phyloP scores from a whole-genome alignment of 1,284 basidiomycete species.

The Neonothopanus nambi region DNA sequence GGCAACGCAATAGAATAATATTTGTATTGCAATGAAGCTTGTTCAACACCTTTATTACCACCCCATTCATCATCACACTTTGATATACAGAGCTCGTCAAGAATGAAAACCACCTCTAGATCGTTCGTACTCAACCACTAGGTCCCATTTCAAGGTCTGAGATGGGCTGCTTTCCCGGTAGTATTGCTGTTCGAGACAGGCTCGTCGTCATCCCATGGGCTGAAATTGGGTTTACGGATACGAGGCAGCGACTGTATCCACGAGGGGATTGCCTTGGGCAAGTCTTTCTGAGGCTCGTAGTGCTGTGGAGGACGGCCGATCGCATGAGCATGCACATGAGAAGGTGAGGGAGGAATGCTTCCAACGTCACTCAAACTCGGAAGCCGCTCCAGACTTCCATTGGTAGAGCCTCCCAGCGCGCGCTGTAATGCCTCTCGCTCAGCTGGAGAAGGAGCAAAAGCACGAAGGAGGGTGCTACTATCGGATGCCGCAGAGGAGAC shows the following conservation, averaged over 20 bases:
- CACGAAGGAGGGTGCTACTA: slow-evolving; percentile 59
- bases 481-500: slow-evolving; percentile 42
- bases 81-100: slow-evolving; percentile 6
- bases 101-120: slow-evolving; percentile 8
- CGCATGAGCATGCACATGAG: slow-evolving; percentile 38
- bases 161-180: neutral
- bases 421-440: slow-evolving; percentile 79
- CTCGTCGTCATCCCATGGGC: slow-evolving; percentile 69
- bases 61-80: neutral
- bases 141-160: neutral
- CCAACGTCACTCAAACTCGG: slow-evolving; percentile 72
- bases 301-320: slow-evolving; percentile 18
- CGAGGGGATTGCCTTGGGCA: slow-evolving; percentile 43
- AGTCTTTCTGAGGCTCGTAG: slow-evolving; percentile 24
- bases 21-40: slow-evolving; percentile 13
- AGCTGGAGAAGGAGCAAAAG: slow-evolving; percentile 80
- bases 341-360: slow-evolving; percentile 64
- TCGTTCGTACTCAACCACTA: slow-evolving; percentile 2
- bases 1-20: slow-evolving; percentile 13
- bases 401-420: slow-evolving; percentile 64
- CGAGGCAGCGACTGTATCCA: slow-evolving; percentile 58
- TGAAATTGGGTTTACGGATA: slow-evolving; percentile 59
- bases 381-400: slow-evolving; percentile 70
- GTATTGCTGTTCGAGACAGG: slow-evolving; percentile 9
- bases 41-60: slow-evolving; percentile 6